Evolutionary conservation across 2,329 filamentous ascomycete genomes (phyloP).

Genomic region (Penicillium sp.): DNA sequence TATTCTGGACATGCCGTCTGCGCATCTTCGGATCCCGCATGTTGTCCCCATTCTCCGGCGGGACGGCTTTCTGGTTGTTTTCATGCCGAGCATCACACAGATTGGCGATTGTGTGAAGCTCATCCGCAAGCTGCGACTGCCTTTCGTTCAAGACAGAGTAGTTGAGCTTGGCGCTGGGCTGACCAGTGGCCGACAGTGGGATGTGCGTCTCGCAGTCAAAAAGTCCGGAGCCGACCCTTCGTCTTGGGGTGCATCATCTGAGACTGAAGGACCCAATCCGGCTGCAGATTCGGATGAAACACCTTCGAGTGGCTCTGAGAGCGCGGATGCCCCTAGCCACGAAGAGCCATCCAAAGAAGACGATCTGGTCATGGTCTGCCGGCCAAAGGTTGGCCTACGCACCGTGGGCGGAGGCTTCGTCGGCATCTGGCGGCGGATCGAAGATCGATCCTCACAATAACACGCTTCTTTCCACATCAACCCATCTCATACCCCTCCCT

Average conservation of each 20-base stretch:
- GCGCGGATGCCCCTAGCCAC: conserved; percentile 6
- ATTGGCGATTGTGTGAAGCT: conserved; percentile 62
- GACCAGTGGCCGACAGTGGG: conserved; percentile 49
- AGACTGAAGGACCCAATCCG: neutral
- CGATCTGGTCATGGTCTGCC: conserved; percentile 50
- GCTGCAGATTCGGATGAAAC: conserved; percentile 7
- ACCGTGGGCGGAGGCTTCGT: conserved; percentile 53
- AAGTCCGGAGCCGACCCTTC: conserved; percentile 37
- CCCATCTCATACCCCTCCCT: no score
- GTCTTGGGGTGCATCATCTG: conserved; percentile 24
- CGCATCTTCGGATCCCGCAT: conserved; percentile 51
- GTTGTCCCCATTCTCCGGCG: conserved; percentile 56
- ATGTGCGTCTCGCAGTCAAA: conserved; percentile 43
- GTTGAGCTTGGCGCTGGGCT: conserved; percentile 48
- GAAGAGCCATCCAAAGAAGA: conserved; percentile 21
- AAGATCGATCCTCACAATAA: no score
- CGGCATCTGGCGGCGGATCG: conserved; percentile 48
- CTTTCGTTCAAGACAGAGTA: conserved; percentile 49
- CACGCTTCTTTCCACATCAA: no score
- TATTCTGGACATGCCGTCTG: conserved; percentile 69
- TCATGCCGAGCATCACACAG: conserved; percentile 75
- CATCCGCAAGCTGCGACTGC: conserved; percentile 55
- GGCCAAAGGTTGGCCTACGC: conserved; percentile 50
- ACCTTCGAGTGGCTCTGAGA: conserved; percentile 4
- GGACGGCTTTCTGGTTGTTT: conserved; percentile 65